A percentile compares a stretch with the other conserved stretches of the same genome.
Conservation (phyloP, 2,329 filamentous ascomycete species). For the Pochonia chlamydosporia region DNA sequence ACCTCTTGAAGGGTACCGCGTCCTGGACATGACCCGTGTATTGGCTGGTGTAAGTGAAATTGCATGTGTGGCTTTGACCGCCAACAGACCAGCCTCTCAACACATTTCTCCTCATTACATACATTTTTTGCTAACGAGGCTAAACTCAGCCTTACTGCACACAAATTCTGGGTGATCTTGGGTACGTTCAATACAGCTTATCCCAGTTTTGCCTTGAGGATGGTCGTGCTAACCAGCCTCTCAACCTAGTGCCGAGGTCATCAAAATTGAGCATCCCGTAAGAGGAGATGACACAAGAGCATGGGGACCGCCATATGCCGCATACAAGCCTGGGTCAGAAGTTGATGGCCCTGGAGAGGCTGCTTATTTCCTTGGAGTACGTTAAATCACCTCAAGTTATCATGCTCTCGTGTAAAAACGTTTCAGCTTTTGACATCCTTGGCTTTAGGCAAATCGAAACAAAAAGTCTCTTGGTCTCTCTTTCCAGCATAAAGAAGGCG, state of each 20-base stretch:
- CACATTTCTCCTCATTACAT: too few species aligned
- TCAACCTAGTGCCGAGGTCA: conserved; percentile 72
- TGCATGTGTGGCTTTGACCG: not conserved
- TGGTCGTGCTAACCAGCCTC: not conserved
- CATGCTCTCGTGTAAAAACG: not conserved
- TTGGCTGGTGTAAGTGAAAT: conserved; percentile 71
- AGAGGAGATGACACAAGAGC: conserved; percentile 90
- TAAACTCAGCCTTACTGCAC: conserved; percentile 83
- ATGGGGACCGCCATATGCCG: conserved; percentile 92
- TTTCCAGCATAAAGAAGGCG: conserved; percentile 78
- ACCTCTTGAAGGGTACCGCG: conserved; percentile 79
- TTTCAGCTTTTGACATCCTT: not conserved
- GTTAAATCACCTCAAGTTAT: conserved; percentile 7
- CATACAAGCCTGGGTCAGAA: conserved; percentile 57
- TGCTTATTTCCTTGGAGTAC: conserved; percentile 89
- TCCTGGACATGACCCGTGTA: conserved; percentile 95
- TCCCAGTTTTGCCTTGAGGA: too few species aligned
- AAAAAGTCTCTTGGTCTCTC: conserved; percentile 92
- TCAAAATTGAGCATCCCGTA: conserved; percentile 92
- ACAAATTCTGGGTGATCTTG: conserved; percentile 91
- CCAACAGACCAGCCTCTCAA: not conserved
- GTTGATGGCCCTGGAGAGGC: conserved; percentile 76
- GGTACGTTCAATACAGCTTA: conserved; percentile 49
- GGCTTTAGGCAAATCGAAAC: conserved; percentile 78
- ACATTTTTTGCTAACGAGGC: not conserved